Conservation (phyloP, 257 asterid genomes). For the Primulina huaijiensis region DNA sequence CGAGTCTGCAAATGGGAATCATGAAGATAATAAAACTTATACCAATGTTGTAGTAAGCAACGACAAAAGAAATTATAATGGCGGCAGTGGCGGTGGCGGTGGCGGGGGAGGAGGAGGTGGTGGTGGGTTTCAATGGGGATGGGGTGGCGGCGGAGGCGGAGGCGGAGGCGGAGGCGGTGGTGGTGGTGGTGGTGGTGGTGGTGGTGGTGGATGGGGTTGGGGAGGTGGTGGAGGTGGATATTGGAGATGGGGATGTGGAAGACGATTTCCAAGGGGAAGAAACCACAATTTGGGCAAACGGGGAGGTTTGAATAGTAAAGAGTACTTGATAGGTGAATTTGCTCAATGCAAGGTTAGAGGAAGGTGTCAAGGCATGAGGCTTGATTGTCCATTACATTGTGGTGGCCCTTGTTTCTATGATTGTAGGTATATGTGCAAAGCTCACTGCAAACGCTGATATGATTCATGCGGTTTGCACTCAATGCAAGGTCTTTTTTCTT, state of each 20-base stretch:
- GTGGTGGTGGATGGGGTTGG: slow-evolving; percentile 13
- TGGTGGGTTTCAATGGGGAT: slow-evolving; percentile 37
- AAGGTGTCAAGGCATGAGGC: slow-evolving; percentile 36
- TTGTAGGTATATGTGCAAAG: slow-evolving; percentile 38
- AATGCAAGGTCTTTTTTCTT: too few species aligned
- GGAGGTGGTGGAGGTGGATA: slow-evolving; percentile 35
- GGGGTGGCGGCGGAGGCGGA: slow-evolving; percentile 22
- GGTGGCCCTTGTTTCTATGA: slow-evolving; percentile 42
- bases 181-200: slow-evolving; percentile 21
- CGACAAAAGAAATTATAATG: slow-evolving; percentile 17
- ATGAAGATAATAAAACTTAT: slow-evolving; percentile 14
- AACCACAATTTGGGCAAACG: slow-evolving; percentile 5
- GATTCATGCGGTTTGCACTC: too few species aligned
- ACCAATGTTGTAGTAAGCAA: slow-evolving; percentile 29
- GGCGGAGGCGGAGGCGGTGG: slow-evolving; percentile 31
- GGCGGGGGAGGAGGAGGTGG: slow-evolving; percentile 31
- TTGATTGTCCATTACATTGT: slow-evolving; percentile 41
- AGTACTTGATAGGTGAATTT: slow-evolving; percentile 33
- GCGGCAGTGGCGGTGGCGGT: slow-evolving; percentile 25
- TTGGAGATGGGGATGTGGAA: slow-evolving; percentile 37
- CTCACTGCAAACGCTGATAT: slow-evolving; percentile 32
- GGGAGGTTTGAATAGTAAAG: slow-evolving; percentile 15
- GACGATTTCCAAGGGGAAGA: slow-evolving; percentile 7
- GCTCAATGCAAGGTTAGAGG: slow-evolving; percentile 32
- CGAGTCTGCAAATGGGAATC: not conserved